A percentile compares a stretch with the other conserved stretches of the same genome.
These are phyloP conservation scores for Auricularia auricula-judae DNA, from an alignment of 768 basidiomycete genomes.

Conservation along the genomic window DNA sequence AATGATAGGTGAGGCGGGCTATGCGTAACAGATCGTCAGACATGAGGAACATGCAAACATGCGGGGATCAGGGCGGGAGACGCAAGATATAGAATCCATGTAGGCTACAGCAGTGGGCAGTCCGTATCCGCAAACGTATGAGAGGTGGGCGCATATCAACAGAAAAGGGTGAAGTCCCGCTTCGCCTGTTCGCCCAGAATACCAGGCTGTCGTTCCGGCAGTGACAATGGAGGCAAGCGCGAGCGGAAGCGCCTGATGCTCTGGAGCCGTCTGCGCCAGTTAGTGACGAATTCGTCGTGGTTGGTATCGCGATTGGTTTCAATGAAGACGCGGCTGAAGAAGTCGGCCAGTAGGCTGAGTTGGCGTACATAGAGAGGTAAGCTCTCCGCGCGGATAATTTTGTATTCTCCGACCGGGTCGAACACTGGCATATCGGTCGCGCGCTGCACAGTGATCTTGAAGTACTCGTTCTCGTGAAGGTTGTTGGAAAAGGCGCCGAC, in stretches of 20 bases:
- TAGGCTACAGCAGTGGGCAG: neutral
- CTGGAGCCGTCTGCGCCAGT: conserved; percentile 76
- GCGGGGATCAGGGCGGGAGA: neutral
- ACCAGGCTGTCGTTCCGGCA: neutral
- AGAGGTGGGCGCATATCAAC: neutral
- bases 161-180: neutral
- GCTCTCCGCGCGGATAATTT: conserved; percentile 82
- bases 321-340: conserved; percentile 79
- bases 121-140: neutral
- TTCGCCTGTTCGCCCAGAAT: neutral
- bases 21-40: neutral
- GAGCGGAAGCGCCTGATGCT: conserved; percentile 58
- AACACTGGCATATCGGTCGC: conserved; percentile 90
- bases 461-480: conserved; percentile 85
- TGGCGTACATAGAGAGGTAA: conserved; percentile 84
- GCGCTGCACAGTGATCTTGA: conserved; percentile 86
- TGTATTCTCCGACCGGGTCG: conserved; percentile 84
- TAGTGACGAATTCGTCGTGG: conserved; percentile 72
- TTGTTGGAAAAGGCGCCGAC: conserved; percentile 80
- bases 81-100: neutral
- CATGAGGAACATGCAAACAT: neutral
- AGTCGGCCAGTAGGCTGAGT: conserved; percentile 76
- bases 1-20: neutral
- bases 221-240: neutral
- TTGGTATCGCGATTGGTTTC: conserved; percentile 60